Conservation (phyloP, 2,329 filamentous ascomycete species). For the Colletotrichum sp. region DNA sequence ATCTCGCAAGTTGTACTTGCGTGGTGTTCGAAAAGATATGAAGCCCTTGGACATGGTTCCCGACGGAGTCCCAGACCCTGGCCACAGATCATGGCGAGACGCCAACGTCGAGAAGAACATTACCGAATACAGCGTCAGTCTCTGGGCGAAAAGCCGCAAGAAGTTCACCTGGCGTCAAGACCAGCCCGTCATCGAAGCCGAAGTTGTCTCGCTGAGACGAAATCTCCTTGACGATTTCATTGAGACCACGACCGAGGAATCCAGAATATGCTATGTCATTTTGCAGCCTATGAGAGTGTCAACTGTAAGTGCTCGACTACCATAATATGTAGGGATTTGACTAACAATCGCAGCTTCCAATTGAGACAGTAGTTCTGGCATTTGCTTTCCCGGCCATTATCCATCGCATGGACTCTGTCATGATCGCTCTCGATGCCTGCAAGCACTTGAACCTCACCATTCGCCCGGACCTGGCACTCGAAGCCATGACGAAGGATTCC, state of each 20-base stretch:
- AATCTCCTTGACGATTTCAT: slow-evolving; percentile 79
- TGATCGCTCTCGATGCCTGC: slow-evolving; percentile 82
- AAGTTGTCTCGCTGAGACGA: slow-evolving; percentile 76
- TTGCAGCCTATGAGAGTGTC: slow-evolving; percentile 81
- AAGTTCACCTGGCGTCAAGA: slow-evolving; percentile 61
- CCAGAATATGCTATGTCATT: slow-evolving; percentile 69
- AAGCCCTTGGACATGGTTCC: slow-evolving; percentile 72
- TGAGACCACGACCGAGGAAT: slow-evolving; percentile 48
- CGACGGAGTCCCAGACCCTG: slow-evolving; percentile 51
- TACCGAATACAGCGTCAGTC: slow-evolving; percentile 82
- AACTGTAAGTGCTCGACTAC: slow-evolving; percentile 56
- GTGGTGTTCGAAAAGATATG: slow-evolving; percentile 59
- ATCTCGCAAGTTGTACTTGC: slow-evolving; percentile 65
- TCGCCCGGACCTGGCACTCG: slow-evolving; percentile 73
- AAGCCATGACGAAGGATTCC: slow-evolving; percentile 92
- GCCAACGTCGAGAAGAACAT: slow-evolving; percentile 60
- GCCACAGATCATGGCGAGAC: slow-evolving; percentile 46
- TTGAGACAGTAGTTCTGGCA: slow-evolving; percentile 72
- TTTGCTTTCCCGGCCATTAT: slow-evolving; percentile 85
- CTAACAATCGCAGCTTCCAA: slow-evolving; percentile 60
- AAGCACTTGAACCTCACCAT: slow-evolving; percentile 68
- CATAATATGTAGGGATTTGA: slow-evolving; percentile 19
- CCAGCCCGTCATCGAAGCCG: slow-evolving; percentile 83
- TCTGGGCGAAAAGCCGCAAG: slow-evolving; percentile 66
- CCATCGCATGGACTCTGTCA: slow-evolving; percentile 78